These are phyloP conservation scores for Penicillium flavigenum DNA, from an alignment of 495 filamentous ascomycete genomes.

Conservation along the genomic window DNA sequence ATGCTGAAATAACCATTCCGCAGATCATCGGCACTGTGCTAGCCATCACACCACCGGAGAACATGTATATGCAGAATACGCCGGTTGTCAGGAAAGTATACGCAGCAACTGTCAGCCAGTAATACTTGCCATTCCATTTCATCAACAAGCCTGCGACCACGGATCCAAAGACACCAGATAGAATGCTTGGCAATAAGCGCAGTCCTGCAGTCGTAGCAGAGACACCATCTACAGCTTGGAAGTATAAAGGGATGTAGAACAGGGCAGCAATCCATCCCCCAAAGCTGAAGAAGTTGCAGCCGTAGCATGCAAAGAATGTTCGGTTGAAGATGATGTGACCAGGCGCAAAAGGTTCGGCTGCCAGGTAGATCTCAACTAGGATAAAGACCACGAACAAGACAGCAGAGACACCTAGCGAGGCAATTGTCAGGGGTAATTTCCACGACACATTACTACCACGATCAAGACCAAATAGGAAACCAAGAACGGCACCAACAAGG, in stretches of 20 bases:
- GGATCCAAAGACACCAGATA: slow-evolving; percentile 63
- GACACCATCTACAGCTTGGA: slow-evolving; percentile 69
- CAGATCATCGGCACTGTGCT: slow-evolving; percentile 51
- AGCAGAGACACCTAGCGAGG: slow-evolving; percentile 56
- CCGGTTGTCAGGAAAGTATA: slow-evolving; percentile 56
- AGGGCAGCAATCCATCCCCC: slow-evolving; percentile 61
- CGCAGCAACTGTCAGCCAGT: slow-evolving; percentile 65
- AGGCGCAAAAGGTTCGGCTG: slow-evolving; percentile 76
- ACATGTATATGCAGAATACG: slow-evolving; percentile 55
- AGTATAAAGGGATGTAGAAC: slow-evolving; percentile 80
- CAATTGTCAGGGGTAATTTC: slow-evolving; percentile 57
- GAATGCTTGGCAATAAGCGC: slow-evolving; percentile 65
- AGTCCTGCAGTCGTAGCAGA: slow-evolving; percentile 65
- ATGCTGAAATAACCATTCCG: slow-evolving; percentile 55
- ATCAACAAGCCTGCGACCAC: slow-evolving; percentile 70
- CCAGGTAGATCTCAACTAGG: slow-evolving; percentile 68
- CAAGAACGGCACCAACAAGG: slow-evolving; percentile 69
- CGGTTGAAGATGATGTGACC: slow-evolving; percentile 74
- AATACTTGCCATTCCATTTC: slow-evolving; percentile 75
- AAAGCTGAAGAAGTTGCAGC: slow-evolving; percentile 76
- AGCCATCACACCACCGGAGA: slow-evolving; percentile 52
- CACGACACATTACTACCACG: slow-evolving; percentile 75
- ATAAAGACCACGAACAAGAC: slow-evolving; percentile 67
- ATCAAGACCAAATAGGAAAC: slow-evolving; percentile 73
- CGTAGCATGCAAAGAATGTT: slow-evolving; percentile 64